Evolutionary conservation across 257 asterid species (phyloP).

Genomic region (Lycium ferocissimum): DNA sequence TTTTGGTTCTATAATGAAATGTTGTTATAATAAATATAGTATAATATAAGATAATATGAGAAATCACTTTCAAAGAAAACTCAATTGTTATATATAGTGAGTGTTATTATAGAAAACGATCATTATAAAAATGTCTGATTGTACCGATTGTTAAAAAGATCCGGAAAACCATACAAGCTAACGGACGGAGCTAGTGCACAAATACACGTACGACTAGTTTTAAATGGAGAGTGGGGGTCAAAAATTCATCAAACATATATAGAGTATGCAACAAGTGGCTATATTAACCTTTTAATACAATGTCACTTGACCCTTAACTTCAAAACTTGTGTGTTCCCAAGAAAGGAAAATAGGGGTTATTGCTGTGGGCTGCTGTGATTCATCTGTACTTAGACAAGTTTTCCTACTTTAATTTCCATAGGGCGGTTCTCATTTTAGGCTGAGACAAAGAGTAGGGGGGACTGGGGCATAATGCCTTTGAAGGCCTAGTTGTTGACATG

Average conservation of each 20-base stretch:
- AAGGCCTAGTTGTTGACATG: not conserved
- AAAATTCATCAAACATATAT: not conserved
- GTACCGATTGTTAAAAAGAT: no score
- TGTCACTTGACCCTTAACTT: not conserved
- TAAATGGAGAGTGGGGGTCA: not conserved
- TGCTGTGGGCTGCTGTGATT: not conserved
- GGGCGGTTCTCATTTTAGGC: not conserved
- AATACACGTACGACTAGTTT: no score
- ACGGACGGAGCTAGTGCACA: not conserved
- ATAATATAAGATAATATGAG: no score
- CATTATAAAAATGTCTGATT: no score
- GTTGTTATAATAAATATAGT: no score
- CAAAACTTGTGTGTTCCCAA: not conserved
- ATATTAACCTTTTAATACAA: not conserved
- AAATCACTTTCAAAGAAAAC: no score
- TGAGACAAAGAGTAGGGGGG: not conserved
- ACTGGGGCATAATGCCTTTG: not conserved
- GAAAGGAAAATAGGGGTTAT: not conserved
- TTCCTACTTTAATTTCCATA: not conserved
- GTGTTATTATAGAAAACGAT: no score
- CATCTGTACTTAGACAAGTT: conserved; percentile 9
- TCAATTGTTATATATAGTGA: no score
- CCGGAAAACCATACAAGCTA: no score
- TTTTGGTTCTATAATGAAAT: no score
- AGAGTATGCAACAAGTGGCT: not conserved